These are phyloP conservation scores for Gymnopilus dilepis DNA, from an alignment of 768 basidiomycete genomes.

Conservation along the genomic window DNA sequence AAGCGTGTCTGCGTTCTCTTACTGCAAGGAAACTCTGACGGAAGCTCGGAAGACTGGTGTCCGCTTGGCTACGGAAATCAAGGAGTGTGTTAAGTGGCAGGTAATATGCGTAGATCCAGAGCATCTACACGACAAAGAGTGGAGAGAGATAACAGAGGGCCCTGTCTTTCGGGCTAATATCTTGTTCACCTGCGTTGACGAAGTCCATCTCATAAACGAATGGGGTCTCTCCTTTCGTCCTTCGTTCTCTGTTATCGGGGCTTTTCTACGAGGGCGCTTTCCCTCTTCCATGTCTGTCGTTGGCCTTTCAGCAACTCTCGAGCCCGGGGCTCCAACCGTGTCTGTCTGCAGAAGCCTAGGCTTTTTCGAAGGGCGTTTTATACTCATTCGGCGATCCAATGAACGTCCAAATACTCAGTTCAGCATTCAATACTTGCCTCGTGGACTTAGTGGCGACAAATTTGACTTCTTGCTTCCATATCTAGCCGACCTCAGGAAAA, in stretches of 20 bases:
- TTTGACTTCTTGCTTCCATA: constrained; percentile 15
- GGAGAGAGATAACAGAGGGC: constrained; percentile 16
- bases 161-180: constrained; percentile 16
- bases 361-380: constrained; percentile 11
- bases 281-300: constrained; percentile 7
- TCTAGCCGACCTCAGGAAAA: constrained; percentile 7
- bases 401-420: constrained; percentile 7
- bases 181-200: constrained; percentile 17
- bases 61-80: neutral
- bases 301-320: constrained; percentile 12
- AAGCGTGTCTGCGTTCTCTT: constrained; percentile 8
- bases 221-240: constrained; percentile 19
- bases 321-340: constrained; percentile 4
- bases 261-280: constrained; percentile 11
- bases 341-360: constrained; percentile 15
- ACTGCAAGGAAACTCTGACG: constrained; percentile 17
- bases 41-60: constrained; percentile 16
- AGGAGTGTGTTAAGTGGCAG: constrained; percentile 14
- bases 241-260: constrained; percentile 3
- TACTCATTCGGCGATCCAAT: constrained; percentile 4
- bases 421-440: constrained; percentile 5
- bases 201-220: constrained; percentile 21
- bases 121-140: constrained; percentile 22
- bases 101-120: constrained; percentile 28
- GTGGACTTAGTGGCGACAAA: constrained; percentile 5